A percentile compares a stretch with the other conserved stretches of the same genome.
Conservation (phyloP, 176 grass and related monocot genomes). For the Metroxylon sagu region DNA sequence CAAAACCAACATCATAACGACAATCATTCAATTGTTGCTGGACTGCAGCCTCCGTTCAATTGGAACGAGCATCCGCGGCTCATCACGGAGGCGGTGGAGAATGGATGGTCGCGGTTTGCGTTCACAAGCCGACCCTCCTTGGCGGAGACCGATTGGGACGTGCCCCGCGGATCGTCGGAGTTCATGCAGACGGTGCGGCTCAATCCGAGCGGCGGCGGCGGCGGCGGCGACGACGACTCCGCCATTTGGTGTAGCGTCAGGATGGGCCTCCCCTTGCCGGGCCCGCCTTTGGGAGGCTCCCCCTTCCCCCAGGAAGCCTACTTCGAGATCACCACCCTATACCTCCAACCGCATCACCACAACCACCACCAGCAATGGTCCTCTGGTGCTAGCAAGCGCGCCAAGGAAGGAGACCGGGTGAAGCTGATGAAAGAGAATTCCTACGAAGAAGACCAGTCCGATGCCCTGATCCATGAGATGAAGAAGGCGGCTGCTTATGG, state of each 20-base stretch:
- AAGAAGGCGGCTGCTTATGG: not conserved
- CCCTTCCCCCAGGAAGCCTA: slow-evolving; percentile 89
- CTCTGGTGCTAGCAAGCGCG: slow-evolving; percentile 30
- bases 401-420: slow-evolving; percentile 41
- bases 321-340: slow-evolving; percentile 87
- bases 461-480: not conserved
- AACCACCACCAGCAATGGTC: slow-evolving; percentile 38
- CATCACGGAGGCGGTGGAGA: slow-evolving; percentile 67
- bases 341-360: slow-evolving; percentile 32
- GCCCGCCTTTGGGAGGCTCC: slow-evolving; percentile 48
- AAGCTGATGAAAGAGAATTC: slow-evolving; percentile 45
- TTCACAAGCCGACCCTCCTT: slow-evolving; percentile 33
- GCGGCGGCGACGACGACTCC: not conserved
- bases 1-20: slow-evolving; percentile 14
- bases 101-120: slow-evolving; percentile 81
- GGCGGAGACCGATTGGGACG: slow-evolving; percentile 51
- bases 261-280: slow-evolving; percentile 75
- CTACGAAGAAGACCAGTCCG: not conserved
- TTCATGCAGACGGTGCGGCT: slow-evolving; percentile 73
- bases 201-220: slow-evolving; percentile 30
- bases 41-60: slow-evolving; percentile 37
- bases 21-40: slow-evolving; percentile 10
- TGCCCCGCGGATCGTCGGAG: slow-evolving; percentile 49
- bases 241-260: not conserved
- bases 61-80: slow-evolving; percentile 70